Percentiles rank a stretch among this genome's conserved stretches.
These are phyloP conservation scores for Iberis pinnata DNA, from an alignment of 345 rosid genomes.

Conservation along the genomic window DNA sequence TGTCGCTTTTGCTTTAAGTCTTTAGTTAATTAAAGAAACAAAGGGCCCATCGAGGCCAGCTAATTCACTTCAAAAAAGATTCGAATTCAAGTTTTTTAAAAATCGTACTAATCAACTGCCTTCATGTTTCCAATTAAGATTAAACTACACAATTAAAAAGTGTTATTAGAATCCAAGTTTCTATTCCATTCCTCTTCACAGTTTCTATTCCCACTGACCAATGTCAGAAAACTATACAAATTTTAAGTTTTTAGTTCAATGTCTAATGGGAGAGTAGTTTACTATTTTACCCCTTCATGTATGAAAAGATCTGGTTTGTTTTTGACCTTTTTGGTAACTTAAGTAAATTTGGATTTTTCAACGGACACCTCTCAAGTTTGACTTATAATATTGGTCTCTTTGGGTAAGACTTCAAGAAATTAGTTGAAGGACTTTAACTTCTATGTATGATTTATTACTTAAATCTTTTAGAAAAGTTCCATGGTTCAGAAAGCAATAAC, in stretches of 20 bases:
- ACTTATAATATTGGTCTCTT: slow-evolving; percentile 8
- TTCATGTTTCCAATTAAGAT: slow-evolving; percentile 25
- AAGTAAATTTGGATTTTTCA: slow-evolving; percentile 2
- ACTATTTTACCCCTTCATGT: background rate
- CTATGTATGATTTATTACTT: too few species aligned
- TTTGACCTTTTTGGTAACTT: slow-evolving; percentile 24
- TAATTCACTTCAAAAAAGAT: slow-evolving; percentile 37
- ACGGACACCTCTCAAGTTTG: slow-evolving; percentile 19
- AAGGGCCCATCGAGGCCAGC: slow-evolving; percentile 31
- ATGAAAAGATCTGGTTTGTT: slow-evolving; percentile 5
- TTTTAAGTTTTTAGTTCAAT: too few species aligned
- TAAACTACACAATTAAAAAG: slow-evolving; percentile 20
- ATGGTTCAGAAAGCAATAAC: slow-evolving; percentile 10
- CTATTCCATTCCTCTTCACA: slow-evolving; percentile 79
- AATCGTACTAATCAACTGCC: slow-evolving; percentile 9
- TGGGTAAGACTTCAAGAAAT: slow-evolving; percentile 1
- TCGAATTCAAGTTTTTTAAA: slow-evolving; percentile 15
- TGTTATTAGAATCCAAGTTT: slow-evolving; percentile 50
- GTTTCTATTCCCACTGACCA: slow-evolving; percentile 83
- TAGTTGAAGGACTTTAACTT: slow-evolving; percentile 15
- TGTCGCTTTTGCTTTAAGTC: slow-evolving; percentile 20
- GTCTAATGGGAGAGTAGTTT: too few species aligned
- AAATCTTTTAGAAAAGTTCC: too few species aligned
- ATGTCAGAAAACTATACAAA: too few species aligned
- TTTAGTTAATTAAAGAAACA: slow-evolving; percentile 3